phyloP scores from a whole-genome alignment of 257 asterid genomes.

The Nicotiana noctiflora region DNA sequence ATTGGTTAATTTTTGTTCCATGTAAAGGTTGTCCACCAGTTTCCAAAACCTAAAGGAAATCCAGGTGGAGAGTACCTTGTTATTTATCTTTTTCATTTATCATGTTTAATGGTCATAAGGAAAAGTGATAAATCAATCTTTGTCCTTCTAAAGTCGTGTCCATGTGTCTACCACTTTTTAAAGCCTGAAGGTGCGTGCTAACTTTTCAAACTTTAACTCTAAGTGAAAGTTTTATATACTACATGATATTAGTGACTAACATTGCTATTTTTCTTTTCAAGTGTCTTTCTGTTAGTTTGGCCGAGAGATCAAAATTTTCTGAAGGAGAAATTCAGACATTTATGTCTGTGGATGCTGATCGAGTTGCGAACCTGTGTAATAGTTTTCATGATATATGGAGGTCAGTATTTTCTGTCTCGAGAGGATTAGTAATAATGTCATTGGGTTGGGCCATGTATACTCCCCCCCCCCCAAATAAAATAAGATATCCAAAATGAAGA shows the following conservation, averaged over 20 bases:
- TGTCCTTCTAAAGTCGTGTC: not conserved
- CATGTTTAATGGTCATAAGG: not conserved
- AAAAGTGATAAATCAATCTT: not conserved
- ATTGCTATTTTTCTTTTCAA: conserved; percentile 23
- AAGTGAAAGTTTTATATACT: not conserved
- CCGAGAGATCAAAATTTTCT: conserved; percentile 89
- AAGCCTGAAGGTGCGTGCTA: not conserved
- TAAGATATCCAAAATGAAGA: not conserved
- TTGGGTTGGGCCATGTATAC: too few species aligned
- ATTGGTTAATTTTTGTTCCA: conserved; percentile 1
- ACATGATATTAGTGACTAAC: not conserved
- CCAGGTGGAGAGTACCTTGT: not conserved
- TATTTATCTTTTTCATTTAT: not conserved
- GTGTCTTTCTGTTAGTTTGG: conserved; percentile 74
- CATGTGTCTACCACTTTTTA: not conserved
- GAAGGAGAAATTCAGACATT: conserved; percentile 98
- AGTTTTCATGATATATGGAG: conserved; percentile 97
- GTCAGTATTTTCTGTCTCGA: conserved; percentile 25
- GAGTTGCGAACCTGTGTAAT: conserved; percentile 79
- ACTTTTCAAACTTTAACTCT: not conserved
- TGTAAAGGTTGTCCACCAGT: not conserved
- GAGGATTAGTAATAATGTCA: not conserved
- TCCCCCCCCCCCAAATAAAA: not conserved
- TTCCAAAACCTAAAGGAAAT: not conserved
- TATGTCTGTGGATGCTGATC: conserved; percentile 97